A percentile compares a stretch with the other conserved stretches of the same genome.
phyloP scores from a whole-genome alignment of 208 protist species.

The Acanthamoeba rhysodes region DNA sequence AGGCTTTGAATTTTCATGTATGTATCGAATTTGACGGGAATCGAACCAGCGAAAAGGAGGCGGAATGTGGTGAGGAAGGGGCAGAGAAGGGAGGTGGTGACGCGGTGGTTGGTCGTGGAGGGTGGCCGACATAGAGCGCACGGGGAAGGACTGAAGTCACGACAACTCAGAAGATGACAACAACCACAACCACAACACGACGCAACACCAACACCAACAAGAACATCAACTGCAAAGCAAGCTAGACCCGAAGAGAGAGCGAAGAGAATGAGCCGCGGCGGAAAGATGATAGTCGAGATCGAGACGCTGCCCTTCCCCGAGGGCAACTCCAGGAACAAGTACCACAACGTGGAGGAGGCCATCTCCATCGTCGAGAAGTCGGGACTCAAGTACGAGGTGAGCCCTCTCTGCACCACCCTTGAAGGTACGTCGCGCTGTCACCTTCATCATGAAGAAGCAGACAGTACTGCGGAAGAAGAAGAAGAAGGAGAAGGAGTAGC shows the following conservation, averaged over 20 bases:
- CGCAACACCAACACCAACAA: no score
- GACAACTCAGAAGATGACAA: no score
- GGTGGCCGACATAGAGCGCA: no score
- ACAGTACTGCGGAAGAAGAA: background rate
- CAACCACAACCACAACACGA: no score
- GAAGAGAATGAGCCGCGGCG: background rate
- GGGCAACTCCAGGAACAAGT: constrained; percentile 32
- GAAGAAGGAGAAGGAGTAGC: background rate
- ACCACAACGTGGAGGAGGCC: constrained; percentile 49
- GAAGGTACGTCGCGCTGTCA: constrained; percentile 30
- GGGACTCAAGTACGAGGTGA: constrained; percentile 70
- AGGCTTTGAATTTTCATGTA: no score
- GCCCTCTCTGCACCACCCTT: constrained; percentile 10
- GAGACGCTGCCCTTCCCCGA: constrained; percentile 52
- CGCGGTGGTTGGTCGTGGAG: no score
- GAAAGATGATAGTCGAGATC: constrained; percentile 69
- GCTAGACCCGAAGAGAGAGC: background rate
- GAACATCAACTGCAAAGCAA: no score
- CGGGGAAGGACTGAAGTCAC: no score
- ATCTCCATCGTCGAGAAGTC: constrained; percentile 53
- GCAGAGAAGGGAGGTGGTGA: no score
- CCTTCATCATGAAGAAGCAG: background rate
- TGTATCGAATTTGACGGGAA: no score
- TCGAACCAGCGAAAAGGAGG: no score
- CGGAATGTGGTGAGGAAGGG: no score